Conservation (phyloP, 139 green algal species). For the Micromonas commoda region DNA sequence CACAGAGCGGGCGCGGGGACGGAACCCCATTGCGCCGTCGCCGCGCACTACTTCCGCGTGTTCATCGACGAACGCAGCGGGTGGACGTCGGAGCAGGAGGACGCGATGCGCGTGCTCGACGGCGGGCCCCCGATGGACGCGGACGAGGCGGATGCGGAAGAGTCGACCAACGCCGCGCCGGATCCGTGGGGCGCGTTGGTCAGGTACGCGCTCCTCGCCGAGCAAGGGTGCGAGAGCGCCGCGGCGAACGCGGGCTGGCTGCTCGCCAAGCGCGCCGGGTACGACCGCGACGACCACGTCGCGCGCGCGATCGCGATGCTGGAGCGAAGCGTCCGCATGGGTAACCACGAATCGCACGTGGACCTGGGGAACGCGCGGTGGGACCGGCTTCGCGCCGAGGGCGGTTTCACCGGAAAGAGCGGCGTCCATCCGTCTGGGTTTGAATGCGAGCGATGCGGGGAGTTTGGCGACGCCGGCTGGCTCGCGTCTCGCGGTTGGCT, state of each 20-base stretch:
- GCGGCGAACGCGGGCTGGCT: constrained; percentile 18
- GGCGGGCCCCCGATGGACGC: background rate
- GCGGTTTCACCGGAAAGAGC: no score
- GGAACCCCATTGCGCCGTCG: background rate
- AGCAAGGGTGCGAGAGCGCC: constrained; percentile 2
- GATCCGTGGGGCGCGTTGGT: constrained; percentile 23
- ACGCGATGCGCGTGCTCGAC: constrained; percentile 12
- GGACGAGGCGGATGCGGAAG: background rate
- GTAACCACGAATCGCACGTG: background rate
- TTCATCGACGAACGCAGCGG: constrained; percentile 21
- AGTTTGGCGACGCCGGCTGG: no score
- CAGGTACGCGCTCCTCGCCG: background rate
- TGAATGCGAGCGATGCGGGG: no score
- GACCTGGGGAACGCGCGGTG: background rate
- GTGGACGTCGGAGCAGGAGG: constrained; percentile 3
- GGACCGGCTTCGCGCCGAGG: background rate
- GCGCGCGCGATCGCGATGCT: background rate
- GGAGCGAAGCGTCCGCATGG: background rate
- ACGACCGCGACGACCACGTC: background rate
- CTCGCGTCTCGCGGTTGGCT: no score
- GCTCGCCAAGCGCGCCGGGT: background rate
- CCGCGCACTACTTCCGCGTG: background rate
- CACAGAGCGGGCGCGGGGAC: background rate
- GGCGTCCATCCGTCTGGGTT: no score
- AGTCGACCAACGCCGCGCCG: background rate